Evolutionary conservation across 306 rosid genomes (phyloP), one percentile per base, ranked within the genome.

Genomic region (Ziziphus jujuba): DNA sequence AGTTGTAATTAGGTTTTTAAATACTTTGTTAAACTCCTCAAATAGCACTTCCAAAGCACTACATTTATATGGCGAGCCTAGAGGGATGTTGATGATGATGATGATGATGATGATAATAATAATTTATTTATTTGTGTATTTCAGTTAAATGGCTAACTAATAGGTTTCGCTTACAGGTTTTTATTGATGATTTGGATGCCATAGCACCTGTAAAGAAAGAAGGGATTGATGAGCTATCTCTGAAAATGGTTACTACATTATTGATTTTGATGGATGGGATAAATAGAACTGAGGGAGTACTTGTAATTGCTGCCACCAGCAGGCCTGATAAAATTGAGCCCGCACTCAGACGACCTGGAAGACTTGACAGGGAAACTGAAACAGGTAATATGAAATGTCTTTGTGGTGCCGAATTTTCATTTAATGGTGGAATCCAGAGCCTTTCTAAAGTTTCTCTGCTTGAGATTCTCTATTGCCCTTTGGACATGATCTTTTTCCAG

Each of bases 151-250:
- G n/a, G n/a, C n/a, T 52, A 63, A 65, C 58, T 67, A 65, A 59
- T 70, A 44, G 57, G 48, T 71, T 80, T 56, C 58, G 66, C 59
- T 76, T 67, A 25, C 73, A 92, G 98, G 75, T 92, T 63, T 87
- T 92, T 67, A 87, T 92, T 11, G 97, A 92, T 81, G 97, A 92
- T 81, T 70, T 92, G 71, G 98, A 92, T 84, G 95, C 96, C 70
- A 87, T 92, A 76, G 96, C 93, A 43, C 93, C 97, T 65, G 86
- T 89, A 61, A 86, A 93, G 75, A 89, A 90, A 79, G 93, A 87
- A 23, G 96, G 97, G 49, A 87, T 92, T 76, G 93, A 89, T 45
- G 97, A 81, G 74, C 84, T 92, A 64, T 92, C 98, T 72, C 87
- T 86, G 72, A 83, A 91, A 81, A 84, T 89, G 87, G 98, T 89